A percentile compares a stretch with the other conserved stretches of the same genome.
Evolutionary conservation across 768 basidiomycete species (phyloP).

Genomic region (Psilocybe tampanensis): DNA sequence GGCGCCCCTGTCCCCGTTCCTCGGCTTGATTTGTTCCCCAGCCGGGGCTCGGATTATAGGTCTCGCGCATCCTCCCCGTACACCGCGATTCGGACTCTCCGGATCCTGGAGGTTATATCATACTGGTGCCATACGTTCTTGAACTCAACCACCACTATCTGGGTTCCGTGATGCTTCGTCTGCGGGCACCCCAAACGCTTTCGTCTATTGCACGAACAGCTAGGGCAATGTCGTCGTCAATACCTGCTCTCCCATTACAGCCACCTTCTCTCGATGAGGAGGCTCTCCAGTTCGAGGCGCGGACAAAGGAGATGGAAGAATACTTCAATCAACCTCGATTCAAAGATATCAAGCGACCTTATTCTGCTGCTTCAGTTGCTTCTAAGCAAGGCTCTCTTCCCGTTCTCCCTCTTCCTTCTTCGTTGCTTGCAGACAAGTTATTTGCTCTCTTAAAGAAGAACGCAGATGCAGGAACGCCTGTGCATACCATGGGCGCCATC

Average conservation of each 20-base stretch:
- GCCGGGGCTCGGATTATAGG: neutral
- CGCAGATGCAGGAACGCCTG: conserved; percentile 62
- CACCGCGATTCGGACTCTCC: neutral
- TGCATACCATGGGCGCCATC: conserved; percentile 92
- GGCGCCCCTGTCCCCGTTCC: neutral
- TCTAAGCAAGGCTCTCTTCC: conserved; percentile 90
- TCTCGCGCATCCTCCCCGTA: neutral
- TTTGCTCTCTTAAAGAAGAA: conserved; percentile 65
- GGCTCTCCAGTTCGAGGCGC: conserved; percentile 55
- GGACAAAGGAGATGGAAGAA: conserved; percentile 61
- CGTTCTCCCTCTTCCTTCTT: conserved; percentile 72
- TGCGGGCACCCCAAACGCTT: conserved; percentile 28
- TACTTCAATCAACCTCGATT: conserved; percentile 85
- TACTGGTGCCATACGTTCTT: too few relatives aligned
- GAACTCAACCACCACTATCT: neutral
- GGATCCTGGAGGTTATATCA: too few relatives aligned
- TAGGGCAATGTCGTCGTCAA: conserved; percentile 40
- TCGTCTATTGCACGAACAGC: conserved; percentile 25
- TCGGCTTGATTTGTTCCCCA: conserved; percentile 1
- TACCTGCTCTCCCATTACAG: conserved; percentile 51
- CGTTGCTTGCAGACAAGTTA: conserved; percentile 87
- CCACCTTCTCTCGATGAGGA: conserved; percentile 64
- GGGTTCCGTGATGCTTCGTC: conserved; percentile 27
- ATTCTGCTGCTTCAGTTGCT: conserved; percentile 77
- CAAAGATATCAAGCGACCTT: conserved; percentile 71